Conservation (phyloP, 2,329 filamentous ascomycete genomes). For the Fusarium sp. region DNA sequence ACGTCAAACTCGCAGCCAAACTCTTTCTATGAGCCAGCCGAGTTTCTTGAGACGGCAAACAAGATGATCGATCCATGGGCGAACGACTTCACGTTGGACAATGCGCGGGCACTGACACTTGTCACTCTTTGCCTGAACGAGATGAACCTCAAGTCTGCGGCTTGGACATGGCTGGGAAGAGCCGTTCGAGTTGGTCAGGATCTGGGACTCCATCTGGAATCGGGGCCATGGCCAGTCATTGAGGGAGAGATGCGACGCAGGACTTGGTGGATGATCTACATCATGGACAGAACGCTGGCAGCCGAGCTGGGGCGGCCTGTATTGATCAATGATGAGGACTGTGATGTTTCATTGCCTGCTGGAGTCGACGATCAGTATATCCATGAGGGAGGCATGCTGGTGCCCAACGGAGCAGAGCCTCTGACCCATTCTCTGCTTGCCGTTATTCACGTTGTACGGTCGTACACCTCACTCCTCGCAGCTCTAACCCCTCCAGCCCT, state of each 20-base stretch:
- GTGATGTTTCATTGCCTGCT: slow-evolving; percentile 83
- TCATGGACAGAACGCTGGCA: slow-evolving; percentile 84
- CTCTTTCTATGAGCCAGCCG: slow-evolving; percentile 64
- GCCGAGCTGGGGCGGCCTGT: slow-evolving; percentile 85
- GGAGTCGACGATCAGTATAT: slow-evolving; percentile 85
- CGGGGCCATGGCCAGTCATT: slow-evolving; percentile 77
- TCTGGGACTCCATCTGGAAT: slow-evolving; percentile 82
- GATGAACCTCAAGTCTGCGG: slow-evolving; percentile 85
- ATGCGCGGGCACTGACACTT: slow-evolving; percentile 78
- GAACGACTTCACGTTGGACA: slow-evolving; percentile 80
- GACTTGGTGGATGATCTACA: slow-evolving; percentile 95
- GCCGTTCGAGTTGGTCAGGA: slow-evolving; percentile 86
- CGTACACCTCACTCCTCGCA: slow-evolving; percentile 79
- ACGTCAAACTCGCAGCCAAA: slow-evolving; percentile 66
- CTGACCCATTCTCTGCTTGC: slow-evolving; percentile 80
- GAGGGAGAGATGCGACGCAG: slow-evolving; percentile 88
- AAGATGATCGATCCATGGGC: slow-evolving; percentile 83
- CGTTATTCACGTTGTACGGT: slow-evolving; percentile 83
- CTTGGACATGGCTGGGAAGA: slow-evolving; percentile 86
- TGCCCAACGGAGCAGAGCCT: slow-evolving; percentile 63
- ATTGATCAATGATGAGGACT: slow-evolving; percentile 88
- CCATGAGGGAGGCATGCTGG: slow-evolving; percentile 66
- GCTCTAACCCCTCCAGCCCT: slow-evolving; percentile 77
- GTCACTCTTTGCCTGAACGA: slow-evolving; percentile 85
- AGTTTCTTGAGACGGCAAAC: slow-evolving; percentile 78